Conservation (phyloP, 2,329 filamentous ascomycete species). For the Hypoxylon sp. region DNA sequence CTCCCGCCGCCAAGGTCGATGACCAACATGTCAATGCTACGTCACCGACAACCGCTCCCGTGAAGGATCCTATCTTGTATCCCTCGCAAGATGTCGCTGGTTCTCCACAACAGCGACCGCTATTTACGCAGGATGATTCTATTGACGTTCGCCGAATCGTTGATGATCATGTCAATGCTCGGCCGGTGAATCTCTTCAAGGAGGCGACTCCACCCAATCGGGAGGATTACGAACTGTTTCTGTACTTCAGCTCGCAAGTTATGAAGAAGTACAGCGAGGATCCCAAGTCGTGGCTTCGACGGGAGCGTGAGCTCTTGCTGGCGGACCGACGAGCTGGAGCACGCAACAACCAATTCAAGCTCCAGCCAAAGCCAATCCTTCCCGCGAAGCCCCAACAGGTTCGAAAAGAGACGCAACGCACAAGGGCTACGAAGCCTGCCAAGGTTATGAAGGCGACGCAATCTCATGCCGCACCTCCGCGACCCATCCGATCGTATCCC, state of each 20-base stretch:
- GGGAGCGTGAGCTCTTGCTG: conserved; percentile 66
- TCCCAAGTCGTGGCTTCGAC: conserved; percentile 63
- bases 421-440: conserved; percentile 54
- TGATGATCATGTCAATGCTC: conserved; percentile 64
- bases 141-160: conserved; percentile 64
- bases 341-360: conserved; percentile 55
- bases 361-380: conserved; percentile 59
- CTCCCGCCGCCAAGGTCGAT: conserved; percentile 63
- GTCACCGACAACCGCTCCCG: conserved; percentile 52
- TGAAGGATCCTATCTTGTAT: conserved; percentile 72
- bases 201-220: conserved; percentile 63
- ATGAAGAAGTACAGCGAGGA: conserved; percentile 62
- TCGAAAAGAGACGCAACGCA: conserved; percentile 53
- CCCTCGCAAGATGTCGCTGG: conserved; percentile 61
- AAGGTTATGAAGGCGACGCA: conserved; percentile 50
- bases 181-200: conserved; percentile 60
- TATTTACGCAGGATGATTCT: conserved; percentile 63
- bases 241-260: conserved; percentile 68
- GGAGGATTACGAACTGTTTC: conserved; percentile 68
- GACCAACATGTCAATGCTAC: conserved; percentile 51
- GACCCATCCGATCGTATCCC: conserved; percentile 52
- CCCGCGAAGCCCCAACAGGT: conserved; percentile 59
- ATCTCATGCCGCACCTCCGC: conserved; percentile 51
- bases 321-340: conserved; percentile 63
- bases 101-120: conserved; percentile 63